Evolutionary conservation across 176 grass and related monocot species (phyloP), one percentile per base, ranked within the genome.

Genomic region (Oryza longistaminata): DNA sequence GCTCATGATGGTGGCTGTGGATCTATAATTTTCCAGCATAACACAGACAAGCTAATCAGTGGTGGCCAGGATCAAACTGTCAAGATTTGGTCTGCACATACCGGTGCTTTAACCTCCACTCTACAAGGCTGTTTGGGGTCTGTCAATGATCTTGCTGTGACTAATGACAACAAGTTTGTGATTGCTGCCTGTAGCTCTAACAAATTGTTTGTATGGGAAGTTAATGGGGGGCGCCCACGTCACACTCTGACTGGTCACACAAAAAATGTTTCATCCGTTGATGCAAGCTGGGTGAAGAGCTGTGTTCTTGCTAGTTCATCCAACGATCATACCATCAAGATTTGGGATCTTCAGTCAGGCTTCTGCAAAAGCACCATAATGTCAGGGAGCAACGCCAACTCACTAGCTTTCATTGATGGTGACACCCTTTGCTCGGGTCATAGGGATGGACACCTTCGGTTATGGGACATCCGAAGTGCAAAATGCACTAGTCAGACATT

Each of bases 111-210:
- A 72, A 90, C 66, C 66, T 92, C 88, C 37, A 81, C 83, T 79
- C 88, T 99, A 45, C 93, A 94, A 75, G 96, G 96, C 37, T 94
- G 87, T 69, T 82, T 99, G 39, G 96, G 93, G 11, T 96, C 91
- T 61, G 86, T 99, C 33, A 94, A 96, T 74, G 96, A 99, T 88
- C 88, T 99, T 75, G 70, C 96, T 64, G 86, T 99, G 70, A 96
- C 96, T n/a, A 92, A 93, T 48, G 96, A 99, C 71, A 99, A 96
- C 80, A 95, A 90, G 87, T 96, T 71, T 71, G 87, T 96, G 17
- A 85, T 99, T 70, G 96, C 93, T 65, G 96, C 96, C 26, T 96
- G 96, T 76, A 96, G 96, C 88, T 94, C 96, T n/a, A 96, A 96
- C 71, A 99, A 99, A 85, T 68, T 99, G 53, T 99, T 91, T 85